phyloP scores from a whole-genome alignment of 176 grass and related monocot genomes.

The Areca catechu region DNA sequence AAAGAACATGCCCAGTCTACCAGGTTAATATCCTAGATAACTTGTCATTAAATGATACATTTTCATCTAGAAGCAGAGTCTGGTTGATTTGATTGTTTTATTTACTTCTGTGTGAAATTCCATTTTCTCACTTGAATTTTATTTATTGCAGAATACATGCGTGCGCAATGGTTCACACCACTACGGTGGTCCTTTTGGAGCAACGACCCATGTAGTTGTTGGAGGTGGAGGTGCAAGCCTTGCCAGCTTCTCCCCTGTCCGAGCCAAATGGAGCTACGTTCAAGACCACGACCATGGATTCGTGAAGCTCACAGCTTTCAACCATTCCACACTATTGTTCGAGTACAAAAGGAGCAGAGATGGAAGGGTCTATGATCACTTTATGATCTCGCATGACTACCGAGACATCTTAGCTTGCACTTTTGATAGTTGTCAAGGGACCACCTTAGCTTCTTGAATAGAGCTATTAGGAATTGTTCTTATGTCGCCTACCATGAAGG shows the following conservation, averaged over 20 bases:
- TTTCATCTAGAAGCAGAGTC: no score
- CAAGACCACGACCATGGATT: conserved; percentile 75
- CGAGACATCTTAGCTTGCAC: conserved; percentile 55
- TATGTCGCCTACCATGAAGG: no score
- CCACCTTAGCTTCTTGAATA: conserved; percentile 35
- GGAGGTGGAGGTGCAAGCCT: conserved; percentile 78
- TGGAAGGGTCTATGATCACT: conserved; percentile 57
- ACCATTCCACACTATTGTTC: conserved; percentile 59
- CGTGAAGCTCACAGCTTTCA: conserved; percentile 72
- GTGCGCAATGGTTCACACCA: conserved; percentile 49
- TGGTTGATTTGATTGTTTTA: no score
- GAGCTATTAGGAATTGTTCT: no score
- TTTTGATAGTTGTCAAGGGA: conserved; percentile 45
- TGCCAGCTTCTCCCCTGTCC: conserved; percentile 35
- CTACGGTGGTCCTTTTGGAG: conserved; percentile 62
- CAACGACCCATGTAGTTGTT: conserved; percentile 82
- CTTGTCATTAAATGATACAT: not conserved
- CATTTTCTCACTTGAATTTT: no score
- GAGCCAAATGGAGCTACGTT: conserved; percentile 59
- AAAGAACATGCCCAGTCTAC: conserved; percentile 81
- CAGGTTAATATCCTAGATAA: conserved; percentile 26
- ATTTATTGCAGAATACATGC: conserved; percentile 48
- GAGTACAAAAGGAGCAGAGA: conserved; percentile 88
- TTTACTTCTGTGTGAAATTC: no score
- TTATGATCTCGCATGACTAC: conserved; percentile 70